Percentiles rank a stretch among this genome's conserved stretches.
phyloP scores from a whole-genome alignment of 106 monocot genomes.

The Acorus gramineus region DNA sequence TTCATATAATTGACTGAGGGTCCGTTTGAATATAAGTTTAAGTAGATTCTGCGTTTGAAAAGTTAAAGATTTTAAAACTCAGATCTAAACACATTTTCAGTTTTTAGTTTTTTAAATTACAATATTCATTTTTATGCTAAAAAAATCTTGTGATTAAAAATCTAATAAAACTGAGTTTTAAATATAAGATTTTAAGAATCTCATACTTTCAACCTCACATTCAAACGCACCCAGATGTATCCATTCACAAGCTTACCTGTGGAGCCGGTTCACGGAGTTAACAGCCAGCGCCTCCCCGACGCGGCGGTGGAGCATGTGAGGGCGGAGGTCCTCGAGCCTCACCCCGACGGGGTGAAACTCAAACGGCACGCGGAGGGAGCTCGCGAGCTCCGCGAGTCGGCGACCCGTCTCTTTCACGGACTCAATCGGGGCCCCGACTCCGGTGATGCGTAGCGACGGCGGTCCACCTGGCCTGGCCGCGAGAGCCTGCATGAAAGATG shows the following conservation, averaged over 20 bases:
- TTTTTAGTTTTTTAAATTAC: too few species aligned
- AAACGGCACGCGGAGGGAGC: conserved; percentile 34
- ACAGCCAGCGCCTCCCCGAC: conserved; percentile 40
- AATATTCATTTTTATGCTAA: too few species aligned
- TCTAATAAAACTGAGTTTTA: too few species aligned
- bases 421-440: conserved; percentile 24
- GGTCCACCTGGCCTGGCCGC: conserved; percentile 33
- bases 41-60: too few species aligned
- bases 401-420: conserved; percentile 26
- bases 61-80: too few species aligned
- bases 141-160: too few species aligned
- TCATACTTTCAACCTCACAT: too few species aligned
- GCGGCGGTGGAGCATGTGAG: conserved; percentile 23
- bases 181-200: too few species aligned
- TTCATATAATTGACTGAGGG: too few species aligned
- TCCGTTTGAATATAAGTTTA: too few species aligned
- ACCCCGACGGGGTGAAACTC: conserved; percentile 34
- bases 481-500: conserved; percentile 33
- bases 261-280: conserved; percentile 32
- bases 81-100: too few species aligned
- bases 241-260: not conserved
- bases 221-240: too few species aligned
- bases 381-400: conserved; percentile 28
- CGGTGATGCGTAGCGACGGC: conserved; percentile 26
- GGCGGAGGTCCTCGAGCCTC: conserved; percentile 20